A percentile compares a stretch with the other conserved stretches of the same genome.
phyloP scores from a whole-genome alignment of 2,329 filamentous ascomycete genomes.

The Epichloe bromicola region DNA sequence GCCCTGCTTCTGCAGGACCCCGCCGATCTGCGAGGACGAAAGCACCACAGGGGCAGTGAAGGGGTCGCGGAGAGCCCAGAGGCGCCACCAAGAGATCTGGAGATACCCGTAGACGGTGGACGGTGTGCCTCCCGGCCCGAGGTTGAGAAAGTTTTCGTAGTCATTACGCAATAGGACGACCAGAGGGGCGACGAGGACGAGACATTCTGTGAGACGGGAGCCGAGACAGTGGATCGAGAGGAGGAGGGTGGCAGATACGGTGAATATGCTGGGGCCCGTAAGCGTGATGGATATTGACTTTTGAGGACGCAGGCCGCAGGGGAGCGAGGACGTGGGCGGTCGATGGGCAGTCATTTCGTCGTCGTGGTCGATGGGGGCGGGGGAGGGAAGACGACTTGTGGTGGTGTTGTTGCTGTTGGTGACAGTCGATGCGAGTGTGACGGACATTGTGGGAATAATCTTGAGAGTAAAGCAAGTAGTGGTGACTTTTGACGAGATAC shows the following conservation, averaged over 20 bases:
- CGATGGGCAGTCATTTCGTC: background rate
- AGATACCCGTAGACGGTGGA: slow-evolving; percentile 61
- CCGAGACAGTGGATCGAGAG: slow-evolving; percentile 38
- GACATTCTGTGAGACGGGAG: slow-evolving; percentile 31
- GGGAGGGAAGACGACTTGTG: background rate
- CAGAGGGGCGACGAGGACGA: slow-evolving; percentile 37
- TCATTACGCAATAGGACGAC: slow-evolving; percentile 49
- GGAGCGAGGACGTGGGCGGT: background rate
- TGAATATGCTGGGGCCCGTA: slow-evolving; percentile 34
- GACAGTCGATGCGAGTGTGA: slow-evolving; percentile 1
- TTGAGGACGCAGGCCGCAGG: slow-evolving; percentile 25
- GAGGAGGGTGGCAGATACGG: slow-evolving; percentile 32
- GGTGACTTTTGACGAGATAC: background rate
- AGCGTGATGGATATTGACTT: slow-evolving; percentile 40
- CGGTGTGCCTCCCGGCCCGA: slow-evolving; percentile 72
- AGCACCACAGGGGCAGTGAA: slow-evolving; percentile 44
- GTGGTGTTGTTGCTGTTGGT: background rate
- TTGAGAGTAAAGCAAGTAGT: background rate
- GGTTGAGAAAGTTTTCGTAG: slow-evolving; percentile 61
- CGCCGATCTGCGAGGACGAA: slow-evolving; percentile 38
- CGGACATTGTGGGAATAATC: background rate
- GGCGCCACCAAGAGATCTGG: slow-evolving; percentile 56
- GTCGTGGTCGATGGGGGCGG: background rate
- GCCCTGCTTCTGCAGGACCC: slow-evolving; percentile 34
- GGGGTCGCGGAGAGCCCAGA: slow-evolving; percentile 61